These are phyloP conservation scores for Acidiella bohemica DNA, from an alignment of 495 filamentous ascomycete genomes.

Conservation along the genomic window DNA sequence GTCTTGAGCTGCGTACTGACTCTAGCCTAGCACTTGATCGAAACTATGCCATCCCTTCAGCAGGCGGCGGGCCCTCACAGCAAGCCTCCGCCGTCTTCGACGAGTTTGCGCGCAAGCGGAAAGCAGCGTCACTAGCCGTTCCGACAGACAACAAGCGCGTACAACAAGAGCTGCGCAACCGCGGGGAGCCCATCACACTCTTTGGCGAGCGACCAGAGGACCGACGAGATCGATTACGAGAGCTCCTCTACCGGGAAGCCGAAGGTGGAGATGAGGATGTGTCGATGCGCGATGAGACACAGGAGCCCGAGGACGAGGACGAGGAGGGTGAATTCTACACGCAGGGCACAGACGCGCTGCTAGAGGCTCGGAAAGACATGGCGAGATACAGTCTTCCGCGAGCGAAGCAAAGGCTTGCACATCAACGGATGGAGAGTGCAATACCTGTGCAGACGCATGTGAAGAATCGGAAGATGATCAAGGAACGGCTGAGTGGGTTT, in stretches of 20 bases:
- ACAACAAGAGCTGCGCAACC: conserved; percentile 60
- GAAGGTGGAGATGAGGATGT: conserved; percentile 55
- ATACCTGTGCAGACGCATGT: conserved; percentile 81
- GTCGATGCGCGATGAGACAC: conserved; percentile 36
- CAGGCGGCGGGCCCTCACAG: conserved; percentile 68
- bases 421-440: conserved; percentile 62
- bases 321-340: conserved; percentile 90
- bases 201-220: conserved; percentile 88
- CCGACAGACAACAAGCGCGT: conserved; percentile 90
- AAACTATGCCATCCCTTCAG: conserved; percentile 68
- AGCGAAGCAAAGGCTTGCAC: conserved; percentile 60
- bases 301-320: conserved; percentile 24
- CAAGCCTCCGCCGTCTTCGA: conserved; percentile 77
- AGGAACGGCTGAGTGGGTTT: conserved; percentile 67
- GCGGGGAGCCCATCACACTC: conserved; percentile 84
- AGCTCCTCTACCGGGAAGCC: conserved; percentile 53
- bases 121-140: conserved; percentile 81
- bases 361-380: conserved; percentile 67
- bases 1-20: conserved; percentile 3
- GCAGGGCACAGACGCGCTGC: conserved; percentile 55
- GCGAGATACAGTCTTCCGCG: conserved; percentile 74
- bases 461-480: conserved; percentile 76
- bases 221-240: conserved; percentile 72
- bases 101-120: conserved; percentile 79
- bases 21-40: conserved; percentile 54